phyloP scores from a whole-genome alignment of 768 basidiomycete genomes.

The Lactarius tabidus region DNA sequence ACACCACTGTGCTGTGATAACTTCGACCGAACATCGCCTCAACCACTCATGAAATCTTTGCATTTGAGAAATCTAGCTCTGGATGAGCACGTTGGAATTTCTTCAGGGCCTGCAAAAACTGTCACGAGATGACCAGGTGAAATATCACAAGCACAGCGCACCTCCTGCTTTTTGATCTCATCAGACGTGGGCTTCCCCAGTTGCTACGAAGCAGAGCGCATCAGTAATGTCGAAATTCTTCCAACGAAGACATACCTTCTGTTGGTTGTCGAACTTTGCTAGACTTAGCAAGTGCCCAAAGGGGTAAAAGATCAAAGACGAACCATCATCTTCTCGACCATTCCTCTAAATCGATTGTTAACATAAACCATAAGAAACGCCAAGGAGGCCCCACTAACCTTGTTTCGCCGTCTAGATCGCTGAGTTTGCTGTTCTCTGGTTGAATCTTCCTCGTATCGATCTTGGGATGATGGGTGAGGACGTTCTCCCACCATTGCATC shows the following conservation, averaged over 20 bases:
- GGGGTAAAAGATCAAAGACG: constrained; percentile 31
- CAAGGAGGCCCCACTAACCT: constrained; percentile 42
- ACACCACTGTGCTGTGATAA: not conserved
- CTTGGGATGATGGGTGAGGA: constrained; percentile 92
- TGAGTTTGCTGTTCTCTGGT: constrained; percentile 91
- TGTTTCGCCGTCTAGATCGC: constrained; percentile 94
- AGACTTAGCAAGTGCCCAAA: not conserved
- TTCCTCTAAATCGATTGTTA: constrained; percentile 51
- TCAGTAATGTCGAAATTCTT: constrained; percentile 8
- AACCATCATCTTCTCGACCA: constrained; percentile 99
- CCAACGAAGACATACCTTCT: constrained; percentile 47
- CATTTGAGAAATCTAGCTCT: constrained; percentile 91
- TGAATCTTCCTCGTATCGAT: constrained; percentile 95
- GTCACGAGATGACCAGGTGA: constrained; percentile 5
- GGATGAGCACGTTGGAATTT: constrained; percentile 90
- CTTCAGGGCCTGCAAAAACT: constrained; percentile 57
- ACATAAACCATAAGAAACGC: not conserved
- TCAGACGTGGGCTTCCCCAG: constrained; percentile 95
- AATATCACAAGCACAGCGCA: constrained; percentile 27
- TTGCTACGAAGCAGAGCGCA: constrained; percentile 50
- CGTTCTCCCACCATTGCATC: constrained; percentile 97
- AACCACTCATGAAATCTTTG: constrained; percentile 64
- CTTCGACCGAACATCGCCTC: not conserved
- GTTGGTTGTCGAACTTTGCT: constrained; percentile 70
- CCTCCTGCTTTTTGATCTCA: constrained; percentile 90